These are phyloP conservation scores for Coccomyxa sp. DNA, from an alignment of 139 green algal genomes.

Conservation along the genomic window DNA sequence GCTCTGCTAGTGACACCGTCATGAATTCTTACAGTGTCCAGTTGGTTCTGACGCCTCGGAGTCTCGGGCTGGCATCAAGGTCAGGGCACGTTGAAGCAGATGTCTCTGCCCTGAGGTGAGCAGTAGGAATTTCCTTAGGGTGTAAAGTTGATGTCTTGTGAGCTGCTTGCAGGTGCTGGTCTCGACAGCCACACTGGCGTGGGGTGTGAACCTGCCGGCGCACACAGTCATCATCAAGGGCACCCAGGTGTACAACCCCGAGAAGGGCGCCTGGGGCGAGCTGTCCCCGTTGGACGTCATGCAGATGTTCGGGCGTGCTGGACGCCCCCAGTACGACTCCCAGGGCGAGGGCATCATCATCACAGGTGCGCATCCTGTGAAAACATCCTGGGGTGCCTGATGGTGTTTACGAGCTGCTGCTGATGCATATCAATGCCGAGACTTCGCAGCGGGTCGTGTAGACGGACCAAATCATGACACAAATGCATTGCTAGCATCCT, in stretches of 20 bases:
- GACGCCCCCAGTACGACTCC: conserved; percentile 93
- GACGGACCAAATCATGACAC: too few species aligned
- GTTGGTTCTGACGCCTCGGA: too few species aligned
- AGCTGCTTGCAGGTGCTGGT: conserved; percentile 81
- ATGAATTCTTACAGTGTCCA: too few species aligned
- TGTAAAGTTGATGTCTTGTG: not conserved
- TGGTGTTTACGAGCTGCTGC: not conserved
- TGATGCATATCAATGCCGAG: too few species aligned
- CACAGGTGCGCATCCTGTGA: conserved; percentile 56
- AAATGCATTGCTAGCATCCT: too few species aligned
- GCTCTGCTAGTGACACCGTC: too few species aligned
- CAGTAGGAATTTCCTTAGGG: not conserved
- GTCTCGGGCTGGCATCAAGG: too few species aligned
- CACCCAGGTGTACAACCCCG: conserved; percentile 95
- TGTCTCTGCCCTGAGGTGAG: too few species aligned
- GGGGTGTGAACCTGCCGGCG: conserved; percentile 98
- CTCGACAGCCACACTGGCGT: conserved; percentile 96
- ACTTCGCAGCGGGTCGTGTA: too few species aligned
- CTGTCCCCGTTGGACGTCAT: conserved; percentile 94
- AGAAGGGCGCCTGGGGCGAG: conserved; percentile 89
- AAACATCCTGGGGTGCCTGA: not conserved
- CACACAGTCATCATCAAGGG: conserved; percentile 99
- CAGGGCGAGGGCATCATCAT: conserved; percentile 98
- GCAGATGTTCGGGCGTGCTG: conserved; percentile 98
- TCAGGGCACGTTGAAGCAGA: too few species aligned